Evolutionary conservation across 108 stramenopile species (phyloP).

Genomic region (Cyclotella choctawhatcheeana): DNA sequence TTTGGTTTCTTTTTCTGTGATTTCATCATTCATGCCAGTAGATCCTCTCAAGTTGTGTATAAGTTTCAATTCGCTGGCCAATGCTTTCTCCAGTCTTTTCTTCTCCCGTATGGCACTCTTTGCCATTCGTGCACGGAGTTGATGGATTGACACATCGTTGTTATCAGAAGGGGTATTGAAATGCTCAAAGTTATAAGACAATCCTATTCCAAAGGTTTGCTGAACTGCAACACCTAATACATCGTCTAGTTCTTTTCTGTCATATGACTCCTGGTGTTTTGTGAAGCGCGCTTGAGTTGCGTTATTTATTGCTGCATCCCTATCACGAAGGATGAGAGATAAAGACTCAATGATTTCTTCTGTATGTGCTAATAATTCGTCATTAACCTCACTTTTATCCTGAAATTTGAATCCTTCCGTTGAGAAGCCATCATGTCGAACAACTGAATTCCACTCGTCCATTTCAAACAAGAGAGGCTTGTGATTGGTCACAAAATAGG

Average conservation of each 20-base stretch:
- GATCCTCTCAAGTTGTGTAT: conserved; percentile 34
- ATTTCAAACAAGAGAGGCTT: conserved; percentile 37
- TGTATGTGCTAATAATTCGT: conserved; percentile 22
- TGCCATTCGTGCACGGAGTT: conserved; percentile 77
- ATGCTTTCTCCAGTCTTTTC: conserved; percentile 41
- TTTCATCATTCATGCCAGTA: conserved; percentile 18
- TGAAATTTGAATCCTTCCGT: conserved; percentile 41
- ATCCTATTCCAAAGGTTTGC: conserved; percentile 77
- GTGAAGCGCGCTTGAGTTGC: conserved; percentile 31
- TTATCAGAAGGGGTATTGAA: conserved; percentile 44
- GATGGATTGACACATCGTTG: conserved; percentile 56
- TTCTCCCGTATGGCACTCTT: conserved; percentile 82
- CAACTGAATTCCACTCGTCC: conserved; percentile 39
- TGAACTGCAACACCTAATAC: conserved; percentile 84
- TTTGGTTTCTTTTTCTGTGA: conserved; percentile 37
- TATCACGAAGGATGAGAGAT: conserved; percentile 52
- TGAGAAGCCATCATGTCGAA: conserved; percentile 40
- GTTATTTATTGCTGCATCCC: conserved; percentile 42
- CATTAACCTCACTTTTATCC: conserved; percentile 10
- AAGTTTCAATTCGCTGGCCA: conserved; percentile 50
- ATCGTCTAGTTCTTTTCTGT: conserved; percentile 58
- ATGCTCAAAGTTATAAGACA: conserved; percentile 80
- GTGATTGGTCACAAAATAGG: conserved; percentile 46
- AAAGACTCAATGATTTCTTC: conserved; percentile 47
- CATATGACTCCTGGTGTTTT: conserved; percentile 51